Evolutionary conservation across 2,329 filamentous ascomycete genomes (phyloP), one percentile per base, ranked within the genome.

Genomic region (Diaporthe velutina): DNA sequence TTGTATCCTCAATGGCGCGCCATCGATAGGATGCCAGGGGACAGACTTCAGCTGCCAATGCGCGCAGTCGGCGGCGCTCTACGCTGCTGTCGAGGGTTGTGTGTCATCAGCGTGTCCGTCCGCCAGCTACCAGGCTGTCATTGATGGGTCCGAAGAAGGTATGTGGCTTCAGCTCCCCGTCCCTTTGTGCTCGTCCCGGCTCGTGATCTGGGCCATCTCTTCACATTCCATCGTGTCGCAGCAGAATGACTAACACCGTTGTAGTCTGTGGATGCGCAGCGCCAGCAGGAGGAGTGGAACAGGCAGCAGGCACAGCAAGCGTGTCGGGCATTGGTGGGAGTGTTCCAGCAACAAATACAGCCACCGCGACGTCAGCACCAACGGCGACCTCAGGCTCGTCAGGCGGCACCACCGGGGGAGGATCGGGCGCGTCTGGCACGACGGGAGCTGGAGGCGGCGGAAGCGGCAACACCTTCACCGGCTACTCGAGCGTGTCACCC

Each of bases 11-110:
- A 77, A 80, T 55, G 78, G 78, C 50, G 81, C 81, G 8, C 77
- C 78, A 17, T 74, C 76, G 13, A 76, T 82, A 66, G 81, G 81
- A 38, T 83, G 82, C 70, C 76, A 68, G 19, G 79, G 79, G 28
- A 76, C 79, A 25, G 81, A 83, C 74, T 82, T 82, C 70, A 74
- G 70, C 58, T 83, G 82, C 73, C 81, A 82, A 74, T 83, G 82
- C 70, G 57, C 75, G 52, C 77, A 81, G 67, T 77, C 82, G 71
- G 80, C 81, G 2, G 78, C 77, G 13, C 73, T 83, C 22, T 80
- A 78, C 64, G 79, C 80, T 2, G 81, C 80, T 30, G 77, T 82
- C n/a, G 81, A 82, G 76, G 77, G 78, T 6, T 83, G 82, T 66
- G 81, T 83, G 15, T 75, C 75, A 22, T 75, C 75, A 8, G 73